A percentile compares a stretch with the other conserved stretches of the same genome.
phyloP scores from a whole-genome alignment of 2,329 filamentous ascomycete species.

The Elsinoe necatrix region DNA sequence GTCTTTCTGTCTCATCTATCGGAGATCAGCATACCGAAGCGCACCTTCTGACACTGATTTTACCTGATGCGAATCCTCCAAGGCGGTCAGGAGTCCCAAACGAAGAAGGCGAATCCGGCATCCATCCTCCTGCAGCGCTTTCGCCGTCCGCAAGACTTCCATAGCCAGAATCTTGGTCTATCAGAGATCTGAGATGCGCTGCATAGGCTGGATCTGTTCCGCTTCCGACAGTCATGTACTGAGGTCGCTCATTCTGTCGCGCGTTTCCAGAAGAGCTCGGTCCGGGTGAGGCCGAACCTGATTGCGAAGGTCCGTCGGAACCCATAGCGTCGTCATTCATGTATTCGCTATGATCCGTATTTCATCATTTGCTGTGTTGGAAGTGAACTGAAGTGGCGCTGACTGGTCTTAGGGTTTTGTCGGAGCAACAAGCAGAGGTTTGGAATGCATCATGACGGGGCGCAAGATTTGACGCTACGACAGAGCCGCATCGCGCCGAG shows the following conservation, averaged over 20 bases:
- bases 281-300: constrained; percentile 23
- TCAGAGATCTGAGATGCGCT: constrained; percentile 66
- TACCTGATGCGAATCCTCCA: constrained; percentile 34
- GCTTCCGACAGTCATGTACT: constrained; percentile 81
- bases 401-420: neutral
- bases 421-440: constrained; percentile 9
- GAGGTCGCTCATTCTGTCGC: constrained; percentile 38
- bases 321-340: constrained; percentile 25
- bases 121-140: constrained; percentile 46
- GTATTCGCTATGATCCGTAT: neutral
- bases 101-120: constrained; percentile 43
- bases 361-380: constrained; percentile 4
- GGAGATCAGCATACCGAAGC: constrained; percentile 21
- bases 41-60: constrained; percentile 37
- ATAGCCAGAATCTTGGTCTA: constrained; percentile 88
- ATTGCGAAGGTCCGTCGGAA: constrained; percentile 26
- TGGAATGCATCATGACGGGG: constrained; percentile 11
- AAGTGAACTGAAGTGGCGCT: neutral
- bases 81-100: constrained; percentile 27
- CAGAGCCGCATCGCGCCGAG: constrained; percentile 8
- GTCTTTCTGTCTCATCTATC: constrained; percentile 53
- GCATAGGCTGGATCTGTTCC: constrained; percentile 77
- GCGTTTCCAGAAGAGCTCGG: constrained; percentile 23
- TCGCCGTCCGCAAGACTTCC: constrained; percentile 64
- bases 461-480: constrained; percentile 5